Conservation (phyloP, 129 eudicot species). For the Artemisia argyi region DNA sequence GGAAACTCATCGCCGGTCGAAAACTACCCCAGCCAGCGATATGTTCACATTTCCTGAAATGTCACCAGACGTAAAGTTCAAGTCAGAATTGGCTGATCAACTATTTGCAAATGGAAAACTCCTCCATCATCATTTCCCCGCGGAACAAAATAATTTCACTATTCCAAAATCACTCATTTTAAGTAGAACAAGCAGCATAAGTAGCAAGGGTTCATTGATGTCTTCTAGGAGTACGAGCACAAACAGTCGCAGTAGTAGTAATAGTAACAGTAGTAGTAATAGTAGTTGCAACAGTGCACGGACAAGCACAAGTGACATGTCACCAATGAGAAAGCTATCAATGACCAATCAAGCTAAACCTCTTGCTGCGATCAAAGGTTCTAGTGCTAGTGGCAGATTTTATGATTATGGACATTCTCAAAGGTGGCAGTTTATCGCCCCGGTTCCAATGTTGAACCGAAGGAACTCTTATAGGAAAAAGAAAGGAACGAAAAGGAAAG, state of each 20-base stretch:
- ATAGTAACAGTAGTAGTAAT: constrained; percentile 48
- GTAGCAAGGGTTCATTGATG: constrained; percentile 52
- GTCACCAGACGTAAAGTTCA: constrained; percentile 20
- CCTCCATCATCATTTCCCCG: constrained; percentile 56
- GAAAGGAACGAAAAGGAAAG: constrained; percentile 21
- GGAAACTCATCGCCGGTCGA: constrained; percentile 33
- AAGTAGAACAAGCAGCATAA: constrained; percentile 51
- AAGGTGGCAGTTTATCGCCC: constrained; percentile 69
- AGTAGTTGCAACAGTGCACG: constrained; percentile 59
- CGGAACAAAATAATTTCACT: constrained; percentile 27
- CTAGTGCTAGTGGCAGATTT: not conserved
- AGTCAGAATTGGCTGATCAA: constrained; percentile 63
- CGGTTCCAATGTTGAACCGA: constrained; percentile 48
- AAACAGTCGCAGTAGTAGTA: constrained; percentile 23
- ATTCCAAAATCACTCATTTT: constrained; percentile 36
- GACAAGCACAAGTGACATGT: constrained; percentile 54
- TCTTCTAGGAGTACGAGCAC: constrained; percentile 69
- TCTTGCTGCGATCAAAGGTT: constrained; percentile 10
- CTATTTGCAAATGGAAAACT: constrained; percentile 65
- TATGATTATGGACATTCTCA: constrained; percentile 39
- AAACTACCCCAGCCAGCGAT: constrained; percentile 36
- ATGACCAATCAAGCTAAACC: constrained; percentile 23
- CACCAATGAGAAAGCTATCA: constrained; percentile 30
- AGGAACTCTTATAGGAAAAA: constrained; percentile 30
- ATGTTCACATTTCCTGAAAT: constrained; percentile 53